These are phyloP conservation scores for Melampsora allii-populina DNA, from an alignment of 1,284 basidiomycete genomes.

Conservation along the genomic window DNA sequence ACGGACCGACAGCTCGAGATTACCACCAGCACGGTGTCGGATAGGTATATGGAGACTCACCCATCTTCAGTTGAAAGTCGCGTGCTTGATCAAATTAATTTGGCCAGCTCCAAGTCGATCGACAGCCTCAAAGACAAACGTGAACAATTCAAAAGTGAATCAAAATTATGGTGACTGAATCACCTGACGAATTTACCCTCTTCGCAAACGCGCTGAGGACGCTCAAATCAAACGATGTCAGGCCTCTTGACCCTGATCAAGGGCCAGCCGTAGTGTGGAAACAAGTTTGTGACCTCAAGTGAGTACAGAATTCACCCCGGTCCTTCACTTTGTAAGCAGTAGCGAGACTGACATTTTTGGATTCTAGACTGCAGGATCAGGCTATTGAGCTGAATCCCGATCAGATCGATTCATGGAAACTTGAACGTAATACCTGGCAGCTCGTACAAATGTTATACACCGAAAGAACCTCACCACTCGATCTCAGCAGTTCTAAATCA, in stretches of 20 bases:
- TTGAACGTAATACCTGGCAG: conserved; percentile 78
- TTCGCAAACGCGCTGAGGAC: conserved; percentile 36
- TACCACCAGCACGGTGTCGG: no score
- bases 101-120: no score
- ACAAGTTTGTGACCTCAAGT: conserved; percentile 36
- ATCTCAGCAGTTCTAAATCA: conserved; percentile 2
- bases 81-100: no score
- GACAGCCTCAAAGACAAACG: no score
- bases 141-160: background rate
- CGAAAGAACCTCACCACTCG: conserved; percentile 37
- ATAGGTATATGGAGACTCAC: no score
- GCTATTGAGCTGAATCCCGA: conserved; percentile 13
- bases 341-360: background rate
- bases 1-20: background rate
- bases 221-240: conserved; percentile 12
- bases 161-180: background rate
- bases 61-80: no score
- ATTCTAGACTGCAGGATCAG: conserved; percentile 28
- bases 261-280: conserved; percentile 41
- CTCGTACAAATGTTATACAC: conserved; percentile 65
- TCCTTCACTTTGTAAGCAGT: background rate
- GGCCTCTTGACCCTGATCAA: conserved; percentile 38
- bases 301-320: background rate
- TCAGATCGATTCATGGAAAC: conserved; percentile 58
- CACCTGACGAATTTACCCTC: conserved; percentile 28